A percentile compares a stretch with the other conserved stretches of the same genome.
phyloP scores from a whole-genome alignment of 202 grass and related monocot genomes.

The Carex arenaria region DNA sequence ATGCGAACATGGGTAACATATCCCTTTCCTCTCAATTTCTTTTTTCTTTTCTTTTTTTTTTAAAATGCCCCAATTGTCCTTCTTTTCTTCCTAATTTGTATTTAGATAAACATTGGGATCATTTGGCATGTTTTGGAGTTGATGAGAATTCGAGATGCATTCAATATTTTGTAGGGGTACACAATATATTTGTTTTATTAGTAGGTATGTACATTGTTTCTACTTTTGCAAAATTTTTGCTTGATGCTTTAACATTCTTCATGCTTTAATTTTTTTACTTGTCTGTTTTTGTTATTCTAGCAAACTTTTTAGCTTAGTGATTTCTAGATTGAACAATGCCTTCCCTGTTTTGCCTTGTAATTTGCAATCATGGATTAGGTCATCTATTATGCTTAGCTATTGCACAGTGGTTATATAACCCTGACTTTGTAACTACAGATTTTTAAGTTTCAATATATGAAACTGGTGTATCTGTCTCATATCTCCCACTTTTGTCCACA shows the following conservation, averaged over 20 bases:
- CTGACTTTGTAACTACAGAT: too few relatives aligned
- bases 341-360: too few relatives aligned
- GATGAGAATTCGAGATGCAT: neutral
- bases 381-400: too few relatives aligned
- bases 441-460: too few relatives aligned
- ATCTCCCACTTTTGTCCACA: too few relatives aligned
- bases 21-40: neutral
- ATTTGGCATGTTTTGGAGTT: neutral
- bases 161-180: neutral
- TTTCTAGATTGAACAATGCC: too few relatives aligned
- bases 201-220: neutral
- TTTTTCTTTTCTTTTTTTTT: neutral
- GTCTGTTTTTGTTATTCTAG: too few relatives aligned
- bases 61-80: neutral
- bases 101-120: neutral
- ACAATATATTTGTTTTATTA: constrained; percentile 1
- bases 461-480: too few relatives aligned
- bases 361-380: too few relatives aligned
- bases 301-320: too few relatives aligned
- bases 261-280: too few relatives aligned
- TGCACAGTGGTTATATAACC: too few relatives aligned
- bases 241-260: neutral
- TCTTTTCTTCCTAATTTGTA: neutral
- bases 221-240: neutral
- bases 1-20: neutral